A percentile compares a stretch with the other conserved stretches of the same genome.
phyloP scores from a whole-genome alignment of 1,139 yeast species.

The Williopsis jadinii region DNA sequence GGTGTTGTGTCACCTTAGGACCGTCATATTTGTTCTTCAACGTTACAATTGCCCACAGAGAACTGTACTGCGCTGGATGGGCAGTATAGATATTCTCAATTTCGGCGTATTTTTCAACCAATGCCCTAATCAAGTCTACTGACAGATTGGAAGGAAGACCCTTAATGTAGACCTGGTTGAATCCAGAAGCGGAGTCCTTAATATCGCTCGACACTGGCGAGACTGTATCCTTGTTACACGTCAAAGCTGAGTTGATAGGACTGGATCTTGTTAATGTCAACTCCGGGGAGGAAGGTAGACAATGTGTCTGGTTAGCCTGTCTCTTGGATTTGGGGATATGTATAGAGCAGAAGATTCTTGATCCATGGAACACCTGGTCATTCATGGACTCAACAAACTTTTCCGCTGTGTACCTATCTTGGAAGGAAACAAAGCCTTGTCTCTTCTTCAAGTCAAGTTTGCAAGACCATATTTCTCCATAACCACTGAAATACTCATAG shows the following conservation, averaged over 20 bases:
- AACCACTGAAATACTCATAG: slow-evolving; percentile 34
- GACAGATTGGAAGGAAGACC: slow-evolving; percentile 34
- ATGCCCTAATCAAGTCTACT: slow-evolving; percentile 28
- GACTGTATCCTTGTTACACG: too few species aligned
- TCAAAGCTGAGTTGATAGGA: too few species aligned
- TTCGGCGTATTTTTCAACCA: slow-evolving; percentile 35
- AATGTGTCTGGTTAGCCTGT: not conserved
- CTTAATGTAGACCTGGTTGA: slow-evolving; percentile 35
- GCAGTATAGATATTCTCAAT: slow-evolving; percentile 34
- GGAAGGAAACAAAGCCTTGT: slow-evolving; percentile 41
- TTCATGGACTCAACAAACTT: slow-evolving; percentile 32
- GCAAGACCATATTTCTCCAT: slow-evolving; percentile 39
- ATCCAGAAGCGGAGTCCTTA: slow-evolving; percentile 2
- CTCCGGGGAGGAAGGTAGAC: slow-evolving; percentile 4
- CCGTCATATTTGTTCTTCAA: slow-evolving; percentile 29
- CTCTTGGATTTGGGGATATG: slow-evolving; percentile 36
- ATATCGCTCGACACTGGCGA: too few species aligned
- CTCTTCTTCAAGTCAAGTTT: slow-evolving; percentile 34
- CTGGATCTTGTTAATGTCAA: slow-evolving; percentile 12
- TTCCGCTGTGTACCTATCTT: slow-evolving; percentile 31
- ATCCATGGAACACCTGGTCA: slow-evolving; percentile 25
- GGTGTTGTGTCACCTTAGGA: slow-evolving; percentile 21
- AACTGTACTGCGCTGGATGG: slow-evolving; percentile 29
- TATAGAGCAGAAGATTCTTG: slow-evolving; percentile 31
- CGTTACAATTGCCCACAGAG: slow-evolving; percentile 41